These are phyloP conservation scores for Ambrosia hybrid DNA, from an alignment of 140 eudicot genomes.

Conservation along the genomic window DNA sequence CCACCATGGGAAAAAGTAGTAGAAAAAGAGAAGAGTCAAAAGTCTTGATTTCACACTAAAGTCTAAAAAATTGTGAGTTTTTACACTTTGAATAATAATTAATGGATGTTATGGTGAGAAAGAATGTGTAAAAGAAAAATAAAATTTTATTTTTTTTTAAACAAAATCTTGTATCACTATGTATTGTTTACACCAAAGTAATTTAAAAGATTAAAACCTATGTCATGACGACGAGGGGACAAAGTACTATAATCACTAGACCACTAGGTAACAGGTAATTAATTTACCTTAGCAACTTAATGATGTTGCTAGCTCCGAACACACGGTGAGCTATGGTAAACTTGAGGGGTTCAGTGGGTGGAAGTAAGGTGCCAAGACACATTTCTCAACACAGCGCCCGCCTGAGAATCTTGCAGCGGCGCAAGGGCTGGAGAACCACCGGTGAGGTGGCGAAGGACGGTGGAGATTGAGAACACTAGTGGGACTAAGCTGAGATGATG, in stretches of 20 bases:
- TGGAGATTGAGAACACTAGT: conserved; percentile 34
- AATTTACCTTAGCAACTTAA: conserved; percentile 47
- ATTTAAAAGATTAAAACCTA: no score
- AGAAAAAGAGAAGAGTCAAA: neutral
- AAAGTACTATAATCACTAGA: no score
- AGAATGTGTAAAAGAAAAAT: neutral
- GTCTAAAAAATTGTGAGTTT: neutral
- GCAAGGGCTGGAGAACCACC: conserved; percentile 58
- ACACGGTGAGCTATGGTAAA: conserved; percentile 74
- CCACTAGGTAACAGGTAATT: no score
- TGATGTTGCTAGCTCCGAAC: conserved; percentile 81
- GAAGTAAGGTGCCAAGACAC: conserved; percentile 77
- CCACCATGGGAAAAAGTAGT: neutral
- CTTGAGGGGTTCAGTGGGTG: conserved; percentile 71
- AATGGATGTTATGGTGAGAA: neutral
- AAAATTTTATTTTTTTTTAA: neutral
- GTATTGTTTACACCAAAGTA: no score
- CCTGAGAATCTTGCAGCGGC: conserved; percentile 84
- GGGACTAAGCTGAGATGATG: conserved; percentile 31
- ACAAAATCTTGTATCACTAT: neutral
- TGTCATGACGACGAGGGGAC: no score
- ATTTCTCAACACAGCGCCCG: conserved; percentile 69
- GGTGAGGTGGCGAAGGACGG: conserved; percentile 33
- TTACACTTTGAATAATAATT: neutral
- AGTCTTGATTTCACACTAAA: conserved; percentile 31